These are phyloP conservation scores for Apostasia shenzhenica DNA, from an alignment of 106 monocot species.

Conservation along the genomic window DNA sequence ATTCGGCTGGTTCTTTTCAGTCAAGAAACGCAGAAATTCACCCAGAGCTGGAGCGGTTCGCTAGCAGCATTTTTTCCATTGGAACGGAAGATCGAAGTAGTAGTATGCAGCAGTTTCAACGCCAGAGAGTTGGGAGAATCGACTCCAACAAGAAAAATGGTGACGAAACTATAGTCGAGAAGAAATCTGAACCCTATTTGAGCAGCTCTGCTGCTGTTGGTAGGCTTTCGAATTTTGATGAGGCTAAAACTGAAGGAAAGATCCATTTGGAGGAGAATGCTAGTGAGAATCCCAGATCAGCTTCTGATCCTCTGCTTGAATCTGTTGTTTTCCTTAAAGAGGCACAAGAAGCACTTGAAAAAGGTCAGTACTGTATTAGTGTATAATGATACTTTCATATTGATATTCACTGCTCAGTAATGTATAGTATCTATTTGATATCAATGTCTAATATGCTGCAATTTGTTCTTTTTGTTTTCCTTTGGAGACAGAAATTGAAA, in stretches of 20 bases:
- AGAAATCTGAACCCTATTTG: constrained; percentile 59
- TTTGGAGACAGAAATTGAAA: constrained; percentile 33
- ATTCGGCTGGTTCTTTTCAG: constrained; percentile 38
- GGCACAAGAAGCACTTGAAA: constrained; percentile 77
- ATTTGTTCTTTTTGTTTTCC: neutral
- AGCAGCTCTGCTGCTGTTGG: constrained; percentile 34
- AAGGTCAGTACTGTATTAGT: constrained; percentile 27
- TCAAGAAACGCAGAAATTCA: constrained; percentile 15
- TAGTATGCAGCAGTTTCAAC: constrained; percentile 27
- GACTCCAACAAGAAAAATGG: constrained; percentile 33
- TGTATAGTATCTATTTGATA: neutral
- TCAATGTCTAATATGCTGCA: neutral
- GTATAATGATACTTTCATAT: neutral
- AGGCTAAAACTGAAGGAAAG: constrained; percentile 38
- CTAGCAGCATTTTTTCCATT: constrained; percentile 25
- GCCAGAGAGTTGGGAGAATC: constrained; percentile 24
- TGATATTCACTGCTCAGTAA: neutral
- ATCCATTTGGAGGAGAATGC: constrained; percentile 19
- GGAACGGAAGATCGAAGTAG: constrained; percentile 65
- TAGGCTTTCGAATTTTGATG: constrained; percentile 27
- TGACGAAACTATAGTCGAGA: constrained; percentile 24
- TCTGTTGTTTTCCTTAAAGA: constrained; percentile 54
- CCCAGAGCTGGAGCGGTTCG: constrained; percentile 36
- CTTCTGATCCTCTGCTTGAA: constrained; percentile 43
- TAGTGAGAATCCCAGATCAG: constrained; percentile 8